Evolutionary conservation across 2,329 filamentous ascomycete genomes (phyloP).

Genomic region (Ceratocystis ficicola): DNA sequence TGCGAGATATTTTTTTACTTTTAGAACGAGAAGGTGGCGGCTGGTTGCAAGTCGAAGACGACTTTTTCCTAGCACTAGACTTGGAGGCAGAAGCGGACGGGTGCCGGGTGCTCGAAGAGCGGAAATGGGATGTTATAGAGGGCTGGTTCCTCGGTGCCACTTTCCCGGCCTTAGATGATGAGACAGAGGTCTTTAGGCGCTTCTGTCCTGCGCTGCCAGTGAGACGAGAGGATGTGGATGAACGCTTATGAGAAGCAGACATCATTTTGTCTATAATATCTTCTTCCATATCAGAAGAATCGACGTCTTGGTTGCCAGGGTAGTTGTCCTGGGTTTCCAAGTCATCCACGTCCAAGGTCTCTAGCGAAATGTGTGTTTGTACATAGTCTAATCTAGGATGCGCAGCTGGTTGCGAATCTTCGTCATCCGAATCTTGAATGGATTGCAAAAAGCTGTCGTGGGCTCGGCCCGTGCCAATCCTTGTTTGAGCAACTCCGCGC

Average conservation of each 20-base stretch:
- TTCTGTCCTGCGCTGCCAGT: constrained; percentile 24
- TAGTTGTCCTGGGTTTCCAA: constrained; percentile 32
- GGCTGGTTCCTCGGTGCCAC: constrained; percentile 27
- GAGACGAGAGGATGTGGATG: constrained; percentile 26
- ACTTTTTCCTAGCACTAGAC: background rate
- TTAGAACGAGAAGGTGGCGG: background rate
- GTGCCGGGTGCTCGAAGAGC: background rate
- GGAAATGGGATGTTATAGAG: constrained; percentile 29
- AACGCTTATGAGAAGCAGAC: constrained; percentile 32
- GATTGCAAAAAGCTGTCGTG: constrained; percentile 17
- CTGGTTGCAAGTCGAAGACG: background rate
- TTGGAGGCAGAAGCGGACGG: background rate
- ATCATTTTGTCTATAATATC: constrained; percentile 42
- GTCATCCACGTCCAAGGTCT: constrained; percentile 12
- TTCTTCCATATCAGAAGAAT: constrained; percentile 37
- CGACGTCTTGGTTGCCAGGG: constrained; percentile 26
- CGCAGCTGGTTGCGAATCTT: constrained; percentile 25
- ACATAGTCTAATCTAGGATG: constrained; percentile 8
- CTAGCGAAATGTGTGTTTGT: constrained; percentile 15
- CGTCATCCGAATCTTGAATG: constrained; percentile 22
- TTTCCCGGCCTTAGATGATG: constrained; percentile 24
- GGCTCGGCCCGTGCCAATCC: constrained; percentile 1
- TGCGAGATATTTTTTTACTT: background rate
- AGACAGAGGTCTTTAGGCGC: constrained; percentile 25
- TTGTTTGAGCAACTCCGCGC: constrained; percentile 16